Conservation (phyloP, 139 green algal genomes). For the Chlamydomonas eustigma region DNA sequence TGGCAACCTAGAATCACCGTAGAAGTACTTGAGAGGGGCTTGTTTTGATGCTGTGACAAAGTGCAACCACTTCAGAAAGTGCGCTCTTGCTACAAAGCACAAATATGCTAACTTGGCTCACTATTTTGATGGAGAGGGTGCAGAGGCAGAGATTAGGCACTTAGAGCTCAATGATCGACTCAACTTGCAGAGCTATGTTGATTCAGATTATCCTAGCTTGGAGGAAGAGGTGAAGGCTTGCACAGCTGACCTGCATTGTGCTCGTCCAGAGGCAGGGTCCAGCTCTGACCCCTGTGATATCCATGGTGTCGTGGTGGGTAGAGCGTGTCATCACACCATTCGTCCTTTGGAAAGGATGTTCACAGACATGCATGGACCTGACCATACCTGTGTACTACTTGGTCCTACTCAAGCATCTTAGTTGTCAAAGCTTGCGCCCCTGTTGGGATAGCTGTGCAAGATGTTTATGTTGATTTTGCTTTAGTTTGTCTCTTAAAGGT, state of each 20-base stretch:
- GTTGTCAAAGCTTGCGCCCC: background rate
- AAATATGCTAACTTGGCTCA: background rate
- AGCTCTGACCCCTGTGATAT: background rate
- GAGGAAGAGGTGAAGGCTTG: background rate
- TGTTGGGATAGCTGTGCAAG: background rate
- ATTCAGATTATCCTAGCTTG: background rate
- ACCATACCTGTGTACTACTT: slow-evolving; percentile 20
- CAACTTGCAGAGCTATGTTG: background rate
- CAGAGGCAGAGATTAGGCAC: background rate
- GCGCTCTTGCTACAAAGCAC: background rate
- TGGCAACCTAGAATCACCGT: background rate
- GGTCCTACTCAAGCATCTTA: background rate
- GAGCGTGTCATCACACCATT: background rate
- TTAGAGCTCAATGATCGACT: background rate
- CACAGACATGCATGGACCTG: slow-evolving; percentile 3
- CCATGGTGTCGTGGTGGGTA: slow-evolving; percentile 14
- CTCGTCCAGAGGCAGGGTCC: background rate
- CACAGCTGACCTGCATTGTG: background rate
- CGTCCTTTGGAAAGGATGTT: background rate
- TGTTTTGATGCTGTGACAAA: slow-evolving; percentile 9
- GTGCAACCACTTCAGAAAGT: slow-evolving; percentile 3
- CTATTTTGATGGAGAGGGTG: background rate
- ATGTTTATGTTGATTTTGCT: slow-evolving; percentile 13
- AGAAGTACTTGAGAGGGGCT: background rate
- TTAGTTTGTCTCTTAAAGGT: no score